phyloP scores from a whole-genome alignment of 129 eudicot genomes.

The Escallonia rubra region DNA sequence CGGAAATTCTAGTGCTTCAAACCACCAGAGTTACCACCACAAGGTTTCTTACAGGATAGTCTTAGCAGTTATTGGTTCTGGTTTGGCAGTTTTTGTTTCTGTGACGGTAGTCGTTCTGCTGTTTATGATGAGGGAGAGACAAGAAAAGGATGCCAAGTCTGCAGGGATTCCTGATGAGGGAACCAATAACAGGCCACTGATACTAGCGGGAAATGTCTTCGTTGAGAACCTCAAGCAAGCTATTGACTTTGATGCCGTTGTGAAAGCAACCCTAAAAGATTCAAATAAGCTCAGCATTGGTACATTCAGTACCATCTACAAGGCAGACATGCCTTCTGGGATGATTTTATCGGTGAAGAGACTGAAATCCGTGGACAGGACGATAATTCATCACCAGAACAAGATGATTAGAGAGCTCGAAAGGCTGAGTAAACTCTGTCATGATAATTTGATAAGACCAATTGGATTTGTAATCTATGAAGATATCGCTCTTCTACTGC shows the following conservation, averaged over 20 bases:
- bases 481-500: constrained; percentile 81
- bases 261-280: constrained; percentile 77
- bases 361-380: constrained; percentile 70
- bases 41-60: constrained; percentile 75
- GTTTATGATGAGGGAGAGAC: constrained; percentile 93
- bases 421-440: constrained; percentile 72
- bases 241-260: constrained; percentile 87
- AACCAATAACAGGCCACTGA: constrained; percentile 41
- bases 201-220: constrained; percentile 74
- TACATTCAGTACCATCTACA: constrained; percentile 86
- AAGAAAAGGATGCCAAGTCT: constrained; percentile 63
- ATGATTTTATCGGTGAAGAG: constrained; percentile 73
- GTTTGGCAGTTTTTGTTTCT: constrained; percentile 74
- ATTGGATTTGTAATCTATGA: constrained; percentile 81
- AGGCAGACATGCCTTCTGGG: constrained; percentile 98
- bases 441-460: constrained; percentile 74
- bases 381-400: constrained; percentile 64
- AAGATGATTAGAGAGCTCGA: constrained; percentile 97
- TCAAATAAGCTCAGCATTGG: constrained; percentile 70
- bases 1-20: constrained; percentile 39
- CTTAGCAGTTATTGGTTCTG: constrained; percentile 91
- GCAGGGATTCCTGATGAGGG: constrained; percentile 41
- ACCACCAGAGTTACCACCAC: constrained; percentile 45
- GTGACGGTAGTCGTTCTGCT: constrained; percentile 76
- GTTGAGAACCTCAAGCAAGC: constrained; percentile 85